These are phyloP conservation scores for Paramecium caudatum DNA, from an alignment of 73 alveolate genomes.

Conservation along the genomic window DNA sequence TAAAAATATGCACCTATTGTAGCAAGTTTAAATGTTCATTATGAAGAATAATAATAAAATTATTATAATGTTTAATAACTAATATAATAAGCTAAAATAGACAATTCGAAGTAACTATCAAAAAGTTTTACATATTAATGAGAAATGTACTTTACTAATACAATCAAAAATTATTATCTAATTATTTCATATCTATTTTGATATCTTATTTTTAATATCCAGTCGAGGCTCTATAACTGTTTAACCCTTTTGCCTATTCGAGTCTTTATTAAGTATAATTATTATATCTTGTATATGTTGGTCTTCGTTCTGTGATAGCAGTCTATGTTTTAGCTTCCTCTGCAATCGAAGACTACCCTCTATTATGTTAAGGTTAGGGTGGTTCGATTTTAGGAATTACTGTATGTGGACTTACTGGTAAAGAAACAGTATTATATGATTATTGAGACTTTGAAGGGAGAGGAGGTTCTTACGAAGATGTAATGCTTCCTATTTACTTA, in stretches of 20 bases:
- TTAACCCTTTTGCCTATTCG: not conserved
- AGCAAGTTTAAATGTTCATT: not conserved
- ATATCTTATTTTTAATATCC: no score
- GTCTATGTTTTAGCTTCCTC: no score
- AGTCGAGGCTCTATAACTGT: not conserved
- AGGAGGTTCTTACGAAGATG: no score
- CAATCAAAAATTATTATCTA: conserved; percentile 25
- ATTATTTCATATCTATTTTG: conserved; percentile 41
- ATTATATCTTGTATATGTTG: conserved; percentile 19
- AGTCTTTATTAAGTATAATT: conserved; percentile 36
- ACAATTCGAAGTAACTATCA: not conserved
- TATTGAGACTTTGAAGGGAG: no score
- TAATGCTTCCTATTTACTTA: no score
- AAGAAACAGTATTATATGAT: no score
- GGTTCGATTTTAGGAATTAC: no score
- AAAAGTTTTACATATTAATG: conserved; percentile 22
- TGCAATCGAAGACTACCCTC: no score
- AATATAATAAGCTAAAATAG: not conserved
- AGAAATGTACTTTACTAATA: not conserved
- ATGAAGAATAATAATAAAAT: not conserved
- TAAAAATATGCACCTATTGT: not conserved
- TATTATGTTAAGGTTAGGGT: no score
- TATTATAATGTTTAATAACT: not conserved
- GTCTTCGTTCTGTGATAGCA: no score
- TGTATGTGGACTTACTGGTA: no score